Percentiles rank a stretch among this genome's conserved stretches.
These are phyloP conservation scores for Endocladia muricata DNA, from an alignment of 31 red algal species.

Conservation along the genomic window DNA sequence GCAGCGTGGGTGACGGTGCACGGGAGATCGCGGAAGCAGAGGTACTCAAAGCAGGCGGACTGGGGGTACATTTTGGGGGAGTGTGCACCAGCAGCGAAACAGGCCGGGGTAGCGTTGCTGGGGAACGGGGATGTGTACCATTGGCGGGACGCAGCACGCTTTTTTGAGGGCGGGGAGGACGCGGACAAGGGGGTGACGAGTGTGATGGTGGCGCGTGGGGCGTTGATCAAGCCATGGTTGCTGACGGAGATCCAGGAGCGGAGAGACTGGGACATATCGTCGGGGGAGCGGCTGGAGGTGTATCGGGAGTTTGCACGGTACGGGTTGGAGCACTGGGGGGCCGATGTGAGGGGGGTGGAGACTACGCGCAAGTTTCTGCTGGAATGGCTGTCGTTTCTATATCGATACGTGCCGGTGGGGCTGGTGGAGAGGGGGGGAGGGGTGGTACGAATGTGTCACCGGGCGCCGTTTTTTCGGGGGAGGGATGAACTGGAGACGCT, in stretches of 20 bases:
- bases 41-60: conserved; percentile 77
- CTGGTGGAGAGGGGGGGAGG: conserved; percentile 61
- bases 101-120: conserved; percentile 50
- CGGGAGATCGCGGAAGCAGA: conserved; percentile 75
- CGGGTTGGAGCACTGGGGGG: conserved; percentile 89
- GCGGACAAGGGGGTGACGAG: conserved; percentile 27
- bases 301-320: conserved; percentile 55
- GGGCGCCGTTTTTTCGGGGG: conserved; percentile 68
- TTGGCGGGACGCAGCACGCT: conserved; percentile 63
- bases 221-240: conserved; percentile 89
- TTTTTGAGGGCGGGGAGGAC: conserved; percentile 32
- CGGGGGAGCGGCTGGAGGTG: conserved; percentile 68
- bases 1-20: conserved; percentile 86
- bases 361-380: conserved; percentile 73
- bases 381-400: conserved; percentile 84
- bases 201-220: conserved; percentile 89
- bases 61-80: conserved; percentile 73
- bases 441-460: conserved; percentile 35
- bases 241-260: conserved; percentile 83
- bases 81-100: conserved; percentile 60
- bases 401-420: conserved; percentile 80
- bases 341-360: conserved; percentile 71
- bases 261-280: conserved; percentile 81
- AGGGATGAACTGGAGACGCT: conserved; percentile 79
- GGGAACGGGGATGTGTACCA: conserved; percentile 90